Base-by-base conservation (phyloP, 208 protist species). In the Porcisia hertigi region DNA sequence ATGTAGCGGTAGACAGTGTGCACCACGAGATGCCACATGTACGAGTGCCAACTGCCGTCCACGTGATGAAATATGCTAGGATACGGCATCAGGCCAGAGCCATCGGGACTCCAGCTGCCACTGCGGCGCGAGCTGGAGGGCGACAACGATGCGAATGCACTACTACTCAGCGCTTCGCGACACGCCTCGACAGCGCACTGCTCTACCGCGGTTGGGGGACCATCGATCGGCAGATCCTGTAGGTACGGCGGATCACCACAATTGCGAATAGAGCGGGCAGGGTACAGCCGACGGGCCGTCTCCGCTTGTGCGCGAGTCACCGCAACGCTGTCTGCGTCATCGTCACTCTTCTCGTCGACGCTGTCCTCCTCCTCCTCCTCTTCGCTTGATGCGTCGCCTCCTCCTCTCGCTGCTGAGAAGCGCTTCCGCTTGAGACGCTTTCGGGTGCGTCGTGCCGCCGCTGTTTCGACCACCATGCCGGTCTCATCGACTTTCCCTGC, bases 1-100 rank as follows among this genome's bases (percentile, higher is more conserved):
- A 95, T 69, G 55, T 84, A 87, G 63, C 77, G 75, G 71, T 92
- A 94, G 23, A 93, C 74, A 25, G 79, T 65, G 41, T 84, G 80
- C 25, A 95, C 77, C 60, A 92, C 86, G 25, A 80, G 74, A 45
- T 86, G 72, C 93, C 93, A 97, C 62, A 95, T 82, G 86, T 89
- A 95, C 39, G 71, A 70, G 69, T 97, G 89, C 49, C 95, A 92
- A 2, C 88, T 80, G 41, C 93, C 93, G 73, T 97, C 91, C 18
- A 94, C 87, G 69, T 97, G 93, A 62, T 92, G 88, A 63, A 97
- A 97, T 65, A 94, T 86, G 72, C 91, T 95, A 25, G 93, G 93
- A 77, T 93, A 97, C 6, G 79, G 41, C 2, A 87, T 57, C 36
- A 39, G 54, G 34, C 53, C 65, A 43, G 34, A 69, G 18, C 49